Evolutionary conservation across 306 rosid genomes (phyloP), one percentile per base, ranked within the genome.

Genomic region (Rosa chinensis): DNA sequence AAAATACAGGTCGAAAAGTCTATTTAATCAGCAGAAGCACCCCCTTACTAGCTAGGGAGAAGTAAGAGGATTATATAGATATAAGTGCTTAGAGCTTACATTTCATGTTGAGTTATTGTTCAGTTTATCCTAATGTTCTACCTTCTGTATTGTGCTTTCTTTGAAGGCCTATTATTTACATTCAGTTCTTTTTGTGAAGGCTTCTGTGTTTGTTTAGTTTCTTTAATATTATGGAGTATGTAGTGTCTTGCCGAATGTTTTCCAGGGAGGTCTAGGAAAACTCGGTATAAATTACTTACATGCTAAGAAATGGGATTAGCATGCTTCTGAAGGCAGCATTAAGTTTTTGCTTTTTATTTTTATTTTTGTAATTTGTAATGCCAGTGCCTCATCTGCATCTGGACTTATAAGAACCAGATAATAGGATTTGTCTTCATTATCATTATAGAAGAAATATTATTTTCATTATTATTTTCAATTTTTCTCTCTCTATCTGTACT

Each of bases 401-500:
- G 43, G 73, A 10, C 28, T 43, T 68, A 6, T 0, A 45, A 44
- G 35, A 69, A 23, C 73, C 20, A 13, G 10, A 43, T 69, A n/a
- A 21, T 44, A 39, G 37, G 55, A 32, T 35, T 17, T 9, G 45
- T 16, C 45, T 6, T 66, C 70, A 16, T 66, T 37, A 16, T 66
- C 66, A 0, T 17, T 74, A 6, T 56, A 40, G 40, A 10, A 21
- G 49, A 13, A 66, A 70, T 67, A 56, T 56, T 73, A 6, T 55
- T 74, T 32, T 78, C 72, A 71, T 72, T 64, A 52, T 76, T 52
- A 74, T 74, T 59, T 85, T 78, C 45, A 17, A 12, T 21, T 42
- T 10, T 50, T 81, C 83, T 77, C 86, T 82, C 87, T 86, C 80
- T 85, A 79, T 84, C 82, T 88, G 1, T 81, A 73, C 89, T 87